A percentile compares a stretch with the other conserved stretches of the same genome.
Evolutionary conservation across 2,329 filamentous ascomycete genomes (phyloP).

Genomic region (Talaromyces sp.): DNA sequence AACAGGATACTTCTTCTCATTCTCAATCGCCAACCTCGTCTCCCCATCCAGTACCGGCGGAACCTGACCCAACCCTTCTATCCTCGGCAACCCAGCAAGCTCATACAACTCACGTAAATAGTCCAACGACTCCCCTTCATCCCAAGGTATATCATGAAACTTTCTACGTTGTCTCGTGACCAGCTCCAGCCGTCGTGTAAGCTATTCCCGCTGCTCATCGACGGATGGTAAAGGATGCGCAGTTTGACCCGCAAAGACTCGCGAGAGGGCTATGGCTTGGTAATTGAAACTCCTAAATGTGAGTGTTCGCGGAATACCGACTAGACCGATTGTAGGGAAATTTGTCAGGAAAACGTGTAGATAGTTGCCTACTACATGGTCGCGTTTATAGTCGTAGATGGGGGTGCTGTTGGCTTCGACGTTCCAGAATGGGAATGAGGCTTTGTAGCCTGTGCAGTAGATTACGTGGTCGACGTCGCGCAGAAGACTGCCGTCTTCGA

Average conservation of each 20-base stretch:
- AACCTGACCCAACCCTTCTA: constrained; percentile 24
- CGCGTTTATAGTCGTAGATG: constrained; percentile 52
- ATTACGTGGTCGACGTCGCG: constrained; percentile 58
- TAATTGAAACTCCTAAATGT: constrained; percentile 67
- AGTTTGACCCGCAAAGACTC: constrained; percentile 55
- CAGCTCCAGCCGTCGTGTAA: constrained; percentile 43
- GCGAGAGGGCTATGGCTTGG: constrained; percentile 61
- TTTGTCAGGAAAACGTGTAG: constrained; percentile 56
- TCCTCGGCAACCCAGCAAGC: constrained; percentile 23
- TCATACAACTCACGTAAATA: constrained; percentile 24
- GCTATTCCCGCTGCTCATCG: constrained; percentile 55
- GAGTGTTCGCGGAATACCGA: constrained; percentile 45
- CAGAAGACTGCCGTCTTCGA: constrained; percentile 54
- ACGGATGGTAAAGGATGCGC: constrained; percentile 44
- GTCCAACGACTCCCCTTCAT: constrained; percentile 24
- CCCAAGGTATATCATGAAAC: constrained; percentile 27
- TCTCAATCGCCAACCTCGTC: constrained; percentile 28
- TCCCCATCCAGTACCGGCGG: constrained; percentile 25
- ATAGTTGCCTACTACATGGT: constrained; percentile 49
- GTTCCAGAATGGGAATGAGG: constrained; percentile 53
- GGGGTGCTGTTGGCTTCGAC: constrained; percentile 43
- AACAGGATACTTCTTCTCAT: constrained; percentile 24
- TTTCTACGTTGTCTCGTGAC: constrained; percentile 21
- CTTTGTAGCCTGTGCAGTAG: constrained; percentile 59
- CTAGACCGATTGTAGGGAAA: constrained; percentile 51